Evolutionary conservation across 441 rosid species (phyloP).

Genomic region (Capsella rubella): DNA sequence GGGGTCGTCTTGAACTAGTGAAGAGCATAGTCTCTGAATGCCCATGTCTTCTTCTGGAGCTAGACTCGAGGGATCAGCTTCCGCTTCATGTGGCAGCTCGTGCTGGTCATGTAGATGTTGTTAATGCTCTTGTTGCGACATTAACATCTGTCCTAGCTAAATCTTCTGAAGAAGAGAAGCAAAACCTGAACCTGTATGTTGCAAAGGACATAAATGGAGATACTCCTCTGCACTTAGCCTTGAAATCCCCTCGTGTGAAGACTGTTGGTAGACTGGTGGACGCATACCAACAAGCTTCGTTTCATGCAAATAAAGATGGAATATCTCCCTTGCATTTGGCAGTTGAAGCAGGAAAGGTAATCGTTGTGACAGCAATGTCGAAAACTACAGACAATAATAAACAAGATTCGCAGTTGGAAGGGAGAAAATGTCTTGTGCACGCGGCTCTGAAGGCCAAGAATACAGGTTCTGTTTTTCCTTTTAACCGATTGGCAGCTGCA

Average conservation of each 20-base stretch:
- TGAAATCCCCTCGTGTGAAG: not conserved
- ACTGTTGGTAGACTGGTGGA: no score
- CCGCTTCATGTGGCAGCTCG: constrained; percentile 10
- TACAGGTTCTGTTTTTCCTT: not conserved
- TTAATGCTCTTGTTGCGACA: not conserved
- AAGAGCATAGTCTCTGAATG: not conserved
- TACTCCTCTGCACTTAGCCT: constrained; percentile 22
- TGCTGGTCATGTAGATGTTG: not conserved
- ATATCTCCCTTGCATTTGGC: constrained; percentile 33
- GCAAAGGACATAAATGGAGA: not conserved
- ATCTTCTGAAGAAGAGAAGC: not conserved
- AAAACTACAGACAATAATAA: no score
- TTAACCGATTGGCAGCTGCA: no score
- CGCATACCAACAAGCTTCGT: not conserved
- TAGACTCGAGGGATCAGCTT: not conserved
- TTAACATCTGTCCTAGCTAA: not conserved
- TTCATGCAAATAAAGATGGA: not conserved
- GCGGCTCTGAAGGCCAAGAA: not conserved
- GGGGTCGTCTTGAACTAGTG: not conserved
- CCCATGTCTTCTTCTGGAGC: constrained; percentile 6
- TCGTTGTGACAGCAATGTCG: constrained; percentile 23
- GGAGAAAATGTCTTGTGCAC: not conserved
- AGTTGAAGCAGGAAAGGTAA: not conserved
- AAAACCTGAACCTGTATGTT: not conserved
- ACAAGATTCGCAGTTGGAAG: not conserved